Percentiles rank a stretch among this genome's conserved stretches.
phyloP scores from a whole-genome alignment of 441 rosid genomes.

The Bocquillonia castaneifolia region DNA sequence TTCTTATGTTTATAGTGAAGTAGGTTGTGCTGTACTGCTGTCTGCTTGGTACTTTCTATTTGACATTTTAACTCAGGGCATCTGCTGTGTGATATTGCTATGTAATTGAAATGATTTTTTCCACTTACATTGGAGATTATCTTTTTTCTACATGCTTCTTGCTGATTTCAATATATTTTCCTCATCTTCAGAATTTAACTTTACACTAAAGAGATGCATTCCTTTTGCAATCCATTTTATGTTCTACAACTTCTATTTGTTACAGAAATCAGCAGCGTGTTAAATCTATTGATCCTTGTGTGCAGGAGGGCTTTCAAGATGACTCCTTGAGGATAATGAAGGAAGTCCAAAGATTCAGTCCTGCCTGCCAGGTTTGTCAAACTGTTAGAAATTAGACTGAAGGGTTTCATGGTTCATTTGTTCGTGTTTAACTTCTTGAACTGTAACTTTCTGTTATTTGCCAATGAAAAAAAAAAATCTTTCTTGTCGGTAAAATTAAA shows the following conservation, averaged over 20 bases:
- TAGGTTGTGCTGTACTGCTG: too few species aligned
- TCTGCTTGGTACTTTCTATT: background rate
- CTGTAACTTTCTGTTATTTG: background rate
- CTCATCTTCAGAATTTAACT: background rate
- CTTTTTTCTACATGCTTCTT: background rate
- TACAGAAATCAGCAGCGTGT: background rate
- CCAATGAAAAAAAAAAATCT: background rate
- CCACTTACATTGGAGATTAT: too few species aligned
- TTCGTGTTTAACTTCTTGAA: background rate
- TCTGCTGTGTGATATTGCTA: background rate
- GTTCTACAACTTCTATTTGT: background rate
- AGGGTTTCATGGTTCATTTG: background rate
- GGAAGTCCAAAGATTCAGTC: slow-evolving; percentile 54
- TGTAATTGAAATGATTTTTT: background rate
- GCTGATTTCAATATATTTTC: background rate
- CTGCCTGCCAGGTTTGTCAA: slow-evolving; percentile 65
- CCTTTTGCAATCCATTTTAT: background rate
- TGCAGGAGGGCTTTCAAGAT: slow-evolving; percentile 89
- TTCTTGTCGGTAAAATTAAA: too few species aligned
- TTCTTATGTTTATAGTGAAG: background rate
- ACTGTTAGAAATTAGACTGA: background rate
- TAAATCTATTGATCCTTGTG: slow-evolving; percentile 9
- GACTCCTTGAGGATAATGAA: slow-evolving; percentile 86
- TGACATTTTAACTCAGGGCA: background rate
- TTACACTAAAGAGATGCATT: background rate